Evolutionary conservation across 208 protist species (phyloP).

Genomic region (Trypanosoma brucei): DNA sequence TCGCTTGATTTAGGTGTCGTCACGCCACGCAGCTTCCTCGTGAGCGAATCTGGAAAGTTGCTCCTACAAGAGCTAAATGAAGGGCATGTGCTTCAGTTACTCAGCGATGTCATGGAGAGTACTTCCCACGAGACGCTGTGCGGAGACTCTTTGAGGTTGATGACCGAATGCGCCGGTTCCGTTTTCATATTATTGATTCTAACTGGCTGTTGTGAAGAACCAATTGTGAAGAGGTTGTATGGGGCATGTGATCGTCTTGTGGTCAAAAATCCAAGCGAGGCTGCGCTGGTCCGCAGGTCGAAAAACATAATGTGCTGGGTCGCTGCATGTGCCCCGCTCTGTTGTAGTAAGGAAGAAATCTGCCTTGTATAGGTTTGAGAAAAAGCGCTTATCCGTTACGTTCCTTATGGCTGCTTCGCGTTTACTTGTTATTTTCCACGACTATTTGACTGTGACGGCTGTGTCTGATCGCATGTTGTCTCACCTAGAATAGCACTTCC

Average conservation of each 20-base stretch:
- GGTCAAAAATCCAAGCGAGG: slow-evolving; percentile 11
- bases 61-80: slow-evolving; percentile 3
- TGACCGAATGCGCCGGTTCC: slow-evolving; percentile 34
- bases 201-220: slow-evolving; percentile 7
- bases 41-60: neutral
- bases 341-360: no score
- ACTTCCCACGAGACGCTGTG: slow-evolving; percentile 23
- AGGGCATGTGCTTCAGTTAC: slow-evolving; percentile 2
- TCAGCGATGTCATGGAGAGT: slow-evolving; percentile 2
- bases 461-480: no score
- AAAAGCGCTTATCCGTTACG: no score
- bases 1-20: neutral
- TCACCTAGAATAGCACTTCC: no score
- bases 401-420: no score
- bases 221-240: slow-evolving; percentile 1
- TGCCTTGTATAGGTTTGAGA: no score
- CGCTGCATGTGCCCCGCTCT: no score
- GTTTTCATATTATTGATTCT: slow-evolving; percentile 32
- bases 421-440: no score
- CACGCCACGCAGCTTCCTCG: neutral
- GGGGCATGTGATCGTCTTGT: slow-evolving; percentile 15
- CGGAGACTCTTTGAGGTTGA: slow-evolving; percentile 25
- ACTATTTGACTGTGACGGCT: no score
- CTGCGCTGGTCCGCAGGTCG: neutral
- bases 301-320: slow-evolving; percentile 3